Evolutionary conservation across 768 basidiomycete genomes (phyloP), one percentile per base, ranked within the genome.

Genomic region (Chalciporus pseudorubinellus): DNA sequence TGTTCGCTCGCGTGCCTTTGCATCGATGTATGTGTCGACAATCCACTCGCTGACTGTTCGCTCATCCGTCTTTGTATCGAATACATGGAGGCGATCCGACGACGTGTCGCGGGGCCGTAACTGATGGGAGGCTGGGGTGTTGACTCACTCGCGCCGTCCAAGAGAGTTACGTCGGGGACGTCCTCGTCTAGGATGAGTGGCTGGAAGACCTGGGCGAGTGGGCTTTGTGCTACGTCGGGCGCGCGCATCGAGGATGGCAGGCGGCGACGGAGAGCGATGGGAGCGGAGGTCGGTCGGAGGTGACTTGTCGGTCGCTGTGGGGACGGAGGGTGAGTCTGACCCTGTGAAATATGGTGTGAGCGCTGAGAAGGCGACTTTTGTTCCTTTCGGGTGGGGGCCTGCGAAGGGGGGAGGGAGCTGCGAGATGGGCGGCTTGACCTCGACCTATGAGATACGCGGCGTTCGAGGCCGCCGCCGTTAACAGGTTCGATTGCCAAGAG

Each of bases 191-290:
- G 70, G 6, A 82, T 47, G 18, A 90, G 55, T 12, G 88, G 86
- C 49, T 85, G 85, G 63, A 80, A 92, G 13, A 89, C 73, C 62
- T 89, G 87, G 2, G 87, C 87, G 3, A 92, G 74, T 14, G 90
- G 89, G 44, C 68, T 74, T 16, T 77, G 75, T 2, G 67, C 58
- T 10, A 61, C 44, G 22, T 69, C 69, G 6, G 44, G 28, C 47
- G 44, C 63, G 28, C 56, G 55, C 21, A 46, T 36, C 21, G 63
- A 66, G 6, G 67, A 46, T 20, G 50, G 47, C 21, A 59, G 13
- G 14, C 68, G 58, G 42, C 56, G 58, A 28, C 57, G 67, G 7
- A 63, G 48, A 3, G 46, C 4, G 21, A 56, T 21, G 9, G 67
- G 50, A 2, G 50, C 20, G 2, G 67, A 55, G 12, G 16, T 11